Evolutionary conservation across 768 basidiomycete genomes (phyloP).

Genomic region (Podaxis sp.): DNA sequence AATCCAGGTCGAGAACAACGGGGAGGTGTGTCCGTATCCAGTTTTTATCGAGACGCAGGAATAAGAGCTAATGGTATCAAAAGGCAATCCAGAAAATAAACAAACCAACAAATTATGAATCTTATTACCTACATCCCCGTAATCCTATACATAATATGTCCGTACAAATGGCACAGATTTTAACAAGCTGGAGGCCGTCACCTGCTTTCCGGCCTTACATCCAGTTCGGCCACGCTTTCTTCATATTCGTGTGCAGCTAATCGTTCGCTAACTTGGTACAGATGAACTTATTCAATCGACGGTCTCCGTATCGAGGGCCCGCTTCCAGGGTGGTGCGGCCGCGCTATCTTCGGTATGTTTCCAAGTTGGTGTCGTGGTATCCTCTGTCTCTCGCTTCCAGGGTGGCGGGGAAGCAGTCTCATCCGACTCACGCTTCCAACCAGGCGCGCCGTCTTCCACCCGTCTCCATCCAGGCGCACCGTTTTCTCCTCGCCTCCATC

Average conservation of each 20-base stretch:
- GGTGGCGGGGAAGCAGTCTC: background rate
- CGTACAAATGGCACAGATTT: background rate
- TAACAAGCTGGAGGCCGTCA: background rate
- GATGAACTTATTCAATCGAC: background rate
- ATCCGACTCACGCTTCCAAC: conserved; percentile 1
- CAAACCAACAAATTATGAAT: background rate
- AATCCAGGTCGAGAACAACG: background rate
- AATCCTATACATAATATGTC: background rate
- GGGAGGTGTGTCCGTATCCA: background rate
- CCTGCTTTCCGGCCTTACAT: background rate
- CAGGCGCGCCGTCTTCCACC: background rate
- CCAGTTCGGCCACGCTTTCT: background rate
- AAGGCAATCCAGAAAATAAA: background rate
- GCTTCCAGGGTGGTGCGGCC: background rate
- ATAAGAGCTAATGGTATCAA: background rate
- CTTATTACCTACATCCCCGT: background rate
- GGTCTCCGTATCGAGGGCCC: background rate
- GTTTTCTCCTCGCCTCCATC: background rate
- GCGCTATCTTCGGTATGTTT: background rate
- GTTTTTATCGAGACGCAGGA: background rate
- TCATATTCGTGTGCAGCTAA: background rate
- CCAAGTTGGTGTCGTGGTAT: background rate
- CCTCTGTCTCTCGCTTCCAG: background rate
- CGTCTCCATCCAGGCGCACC: background rate
- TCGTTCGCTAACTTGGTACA: background rate